Conservation (phyloP, 495 filamentous ascomycete species). For the Letharia lupina region DNA sequence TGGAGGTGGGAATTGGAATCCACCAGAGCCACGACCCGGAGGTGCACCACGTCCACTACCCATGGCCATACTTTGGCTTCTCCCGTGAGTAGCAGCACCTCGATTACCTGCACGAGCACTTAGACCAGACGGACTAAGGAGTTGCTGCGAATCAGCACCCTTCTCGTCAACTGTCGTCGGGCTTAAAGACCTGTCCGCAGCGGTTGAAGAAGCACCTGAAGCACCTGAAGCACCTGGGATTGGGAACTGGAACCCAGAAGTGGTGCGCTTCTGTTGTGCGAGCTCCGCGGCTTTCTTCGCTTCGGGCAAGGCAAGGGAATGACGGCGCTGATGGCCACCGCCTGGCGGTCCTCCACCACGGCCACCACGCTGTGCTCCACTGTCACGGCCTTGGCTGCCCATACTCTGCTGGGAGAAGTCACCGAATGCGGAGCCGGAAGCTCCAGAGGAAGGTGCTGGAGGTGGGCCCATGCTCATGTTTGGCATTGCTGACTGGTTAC, state of each 20-base stretch:
- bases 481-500: slow-evolving; percentile 94
- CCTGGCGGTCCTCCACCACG: slow-evolving; percentile 63
- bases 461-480: slow-evolving; percentile 91
- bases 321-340: slow-evolving; percentile 82
- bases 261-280: slow-evolving; percentile 92
- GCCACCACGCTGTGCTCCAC: slow-evolving; percentile 60
- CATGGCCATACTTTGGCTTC: slow-evolving; percentile 64
- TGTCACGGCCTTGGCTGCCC: slow-evolving; percentile 59
- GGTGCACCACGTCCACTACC: slow-evolving; percentile 47
- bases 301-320: slow-evolving; percentile 89
- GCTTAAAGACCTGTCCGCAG: slow-evolving; percentile 39
- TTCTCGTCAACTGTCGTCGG: slow-evolving; percentile 37
- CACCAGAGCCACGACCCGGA: slow-evolving; percentile 50
- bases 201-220: slow-evolving; percentile 40
- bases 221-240: slow-evolving; percentile 47
- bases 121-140: slow-evolving; percentile 15
- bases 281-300: slow-evolving; percentile 96
- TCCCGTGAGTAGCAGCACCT: slow-evolving; percentile 45
- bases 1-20: slow-evolving; percentile 60
- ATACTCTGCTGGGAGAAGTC: slow-evolving; percentile 60
- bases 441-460: slow-evolving; percentile 91
- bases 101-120: slow-evolving; percentile 41
- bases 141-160: slow-evolving; percentile 26
- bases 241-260: slow-evolving; percentile 91
- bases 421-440: slow-evolving; percentile 72